Base-by-base conservation (phyloP, 2,329 filamentous ascomycete genomes). In the Trichoderma lentiforme region DNA sequence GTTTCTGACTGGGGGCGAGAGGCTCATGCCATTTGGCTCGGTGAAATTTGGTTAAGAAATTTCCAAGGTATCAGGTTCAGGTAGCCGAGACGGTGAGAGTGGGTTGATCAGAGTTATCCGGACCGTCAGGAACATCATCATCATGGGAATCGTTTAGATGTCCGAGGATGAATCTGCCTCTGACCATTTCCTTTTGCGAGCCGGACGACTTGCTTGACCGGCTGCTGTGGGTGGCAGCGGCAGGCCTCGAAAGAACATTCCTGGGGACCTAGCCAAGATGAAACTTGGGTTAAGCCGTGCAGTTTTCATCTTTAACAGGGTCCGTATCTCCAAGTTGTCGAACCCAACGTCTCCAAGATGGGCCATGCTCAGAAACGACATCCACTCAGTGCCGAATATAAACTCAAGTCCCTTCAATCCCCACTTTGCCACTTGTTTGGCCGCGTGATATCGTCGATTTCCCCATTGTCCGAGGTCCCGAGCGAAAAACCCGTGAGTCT, bases 291-390 rank as follows among this genome's bases (percentile, higher is more conserved):
- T 0, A 6, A 6, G 47, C 58, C 6, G n/a, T n/a, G n/a, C 7
- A 2, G 18, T 53, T 53, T 36, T 36, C 28, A 53, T 12, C n/a
- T 3, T 26, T 30, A 66, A 36, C 7, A 51, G 30, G 7, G 6
- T 67, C 21, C 63, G 63, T 32, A 67, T 56, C 3, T 67, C 21
- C 47, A n/a, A 6, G 12, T 67, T 32, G 26, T 24, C 56, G 14
- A 57, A 18, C 4, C 64, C 34, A 57, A 15, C 14, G 8, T 51
- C 64, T 21, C 30, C 64, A 21, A 67, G 64, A 28, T 67, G 64
- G 3, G 6, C 64, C 64, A 67, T 67, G 24, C 47, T 67, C 6
- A 57, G 3, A 26, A 56, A 28, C 9, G 64, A 36, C 64, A 67
- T 56, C 64, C 64, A 67, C 21, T 67, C 32, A 0, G 21, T 32